phyloP scores from a whole-genome alignment of 73 alveolate species.

The Paramecium sexaurelia region DNA sequence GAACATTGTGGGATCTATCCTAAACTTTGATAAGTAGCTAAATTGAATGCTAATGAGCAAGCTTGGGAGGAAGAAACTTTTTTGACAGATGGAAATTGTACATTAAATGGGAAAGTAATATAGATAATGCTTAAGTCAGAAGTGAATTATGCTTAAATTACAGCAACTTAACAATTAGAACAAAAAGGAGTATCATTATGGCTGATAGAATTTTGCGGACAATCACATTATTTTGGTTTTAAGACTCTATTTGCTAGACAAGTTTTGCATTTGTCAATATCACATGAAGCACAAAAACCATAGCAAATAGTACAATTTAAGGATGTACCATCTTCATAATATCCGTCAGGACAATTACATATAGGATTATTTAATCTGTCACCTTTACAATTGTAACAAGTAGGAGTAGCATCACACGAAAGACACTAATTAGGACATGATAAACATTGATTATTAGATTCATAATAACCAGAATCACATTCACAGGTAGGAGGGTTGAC shows the following conservation, averaged over 20 bases:
- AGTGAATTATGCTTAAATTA: neutral
- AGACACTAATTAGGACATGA: neutral
- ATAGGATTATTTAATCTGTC: neutral
- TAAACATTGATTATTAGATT: neutral
- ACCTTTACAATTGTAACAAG: neutral
- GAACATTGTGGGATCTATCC: neutral
- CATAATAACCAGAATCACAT: neutral
- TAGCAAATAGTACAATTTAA: neutral
- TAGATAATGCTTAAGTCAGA: neutral
- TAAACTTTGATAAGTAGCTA: neutral
- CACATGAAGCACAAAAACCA: neutral
- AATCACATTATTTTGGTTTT: neutral
- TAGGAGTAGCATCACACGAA: neutral
- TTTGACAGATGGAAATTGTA: neutral
- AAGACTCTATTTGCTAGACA: neutral
- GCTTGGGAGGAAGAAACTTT: neutral
- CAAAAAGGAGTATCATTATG: neutral
- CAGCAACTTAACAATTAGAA: neutral
- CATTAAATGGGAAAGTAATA: neutral
- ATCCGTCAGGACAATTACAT: neutral
- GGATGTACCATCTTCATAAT: neutral
- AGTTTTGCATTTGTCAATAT: neutral
- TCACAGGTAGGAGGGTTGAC: neutral
- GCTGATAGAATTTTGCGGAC: neutral
- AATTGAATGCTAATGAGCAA: neutral